Evolutionary conservation across 2,329 filamentous ascomycete genomes (phyloP), one percentile per base, ranked within the genome.

Genomic region (Microcera coccophila): DNA sequence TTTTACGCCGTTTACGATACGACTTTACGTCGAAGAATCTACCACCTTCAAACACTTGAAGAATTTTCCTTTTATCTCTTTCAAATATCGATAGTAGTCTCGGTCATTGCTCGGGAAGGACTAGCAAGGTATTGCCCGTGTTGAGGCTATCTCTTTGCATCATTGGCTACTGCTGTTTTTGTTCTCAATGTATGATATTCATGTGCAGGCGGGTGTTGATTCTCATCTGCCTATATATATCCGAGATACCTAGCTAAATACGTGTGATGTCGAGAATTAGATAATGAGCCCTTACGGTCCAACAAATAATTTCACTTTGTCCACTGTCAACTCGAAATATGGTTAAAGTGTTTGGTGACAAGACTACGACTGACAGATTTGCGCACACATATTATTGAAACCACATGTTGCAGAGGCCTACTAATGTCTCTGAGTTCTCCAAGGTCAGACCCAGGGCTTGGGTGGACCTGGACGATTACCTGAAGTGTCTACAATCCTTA

Each of bases 171-270:
- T 16, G 8, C 17, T 36, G 21, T 28, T 28, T 42, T 21, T 19
- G 18, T 39, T 51, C 44, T 37, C 39, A 36, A 37, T 51, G 41
- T 48, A 47, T 48, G 41, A 50, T 49, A 48, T 44, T 51, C 41
- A 33, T 45, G 42, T 45, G 38, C 24, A 29, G 14, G 49, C 42
- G 39, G 39, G 44, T 42, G 16, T n/a, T n/a, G n/a, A n/a, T n/a
- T n/a, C n/a, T n/a, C n/a, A n/a, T 12, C 8, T 39, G 37, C 35
- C 50, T 47, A 41, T 45, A 48, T 31, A 36, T 18, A 18, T 16
- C 15, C 29, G 29, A 40, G 40, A 34, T 48, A 44, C 42, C 41
- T 50, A 45, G 34, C 28, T 45, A 45, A 39, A 53, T 46, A 45
- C 34, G 46, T 38, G 36, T 42, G 33, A 45, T 35, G 42, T 31